A percentile compares a stretch with the other conserved stretches of the same genome.
Evolutionary conservation across 208 protist genomes (phyloP).

Genomic region (Acanthamoeba royreba): DNA sequence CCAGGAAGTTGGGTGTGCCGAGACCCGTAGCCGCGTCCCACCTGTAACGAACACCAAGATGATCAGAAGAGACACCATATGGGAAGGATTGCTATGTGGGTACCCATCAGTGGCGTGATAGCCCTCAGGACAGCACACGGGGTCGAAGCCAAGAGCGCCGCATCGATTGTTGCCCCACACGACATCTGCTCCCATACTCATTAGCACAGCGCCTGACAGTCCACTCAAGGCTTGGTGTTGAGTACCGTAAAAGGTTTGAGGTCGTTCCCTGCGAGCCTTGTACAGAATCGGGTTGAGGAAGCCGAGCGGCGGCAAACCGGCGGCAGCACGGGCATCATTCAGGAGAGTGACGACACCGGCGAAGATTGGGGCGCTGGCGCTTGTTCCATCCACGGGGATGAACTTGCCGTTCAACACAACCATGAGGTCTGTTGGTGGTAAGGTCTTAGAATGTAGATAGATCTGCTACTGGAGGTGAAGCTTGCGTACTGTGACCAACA

Average conservation of each 20-base stretch:
- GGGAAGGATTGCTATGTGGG: neutral
- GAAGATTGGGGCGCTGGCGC: slow-evolving; percentile 12
- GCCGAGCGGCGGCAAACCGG: neutral
- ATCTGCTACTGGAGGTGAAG: neutral
- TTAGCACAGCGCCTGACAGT: no score
- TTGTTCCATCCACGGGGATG: slow-evolving; percentile 44
- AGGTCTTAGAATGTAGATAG: neutral
- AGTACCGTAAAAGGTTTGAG: slow-evolving; percentile 47
- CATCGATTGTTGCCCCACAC: slow-evolving; percentile 63
- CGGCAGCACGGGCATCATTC: slow-evolving; percentile 33
- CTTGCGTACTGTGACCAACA: slow-evolving; percentile 21
- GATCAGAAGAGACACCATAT: neutral
- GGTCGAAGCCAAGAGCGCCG: neutral
- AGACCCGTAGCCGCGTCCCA: slow-evolving; percentile 73
- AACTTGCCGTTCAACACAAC: neutral
- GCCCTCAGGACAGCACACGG: slow-evolving; percentile 48
- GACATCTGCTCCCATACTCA: neutral
- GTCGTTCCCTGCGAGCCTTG: neutral
- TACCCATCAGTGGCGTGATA: slow-evolving; percentile 46
- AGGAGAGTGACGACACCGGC: slow-evolving; percentile 48
- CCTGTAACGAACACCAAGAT: neutral
- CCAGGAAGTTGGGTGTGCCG: slow-evolving; percentile 52
- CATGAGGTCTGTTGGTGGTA: neutral
- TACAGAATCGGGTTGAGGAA: slow-evolving; percentile 65
- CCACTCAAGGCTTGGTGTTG: no score